Evolutionary conservation across 257 asterid species (phyloP).

Genomic region (Lithospermum erythrorhizon): DNA sequence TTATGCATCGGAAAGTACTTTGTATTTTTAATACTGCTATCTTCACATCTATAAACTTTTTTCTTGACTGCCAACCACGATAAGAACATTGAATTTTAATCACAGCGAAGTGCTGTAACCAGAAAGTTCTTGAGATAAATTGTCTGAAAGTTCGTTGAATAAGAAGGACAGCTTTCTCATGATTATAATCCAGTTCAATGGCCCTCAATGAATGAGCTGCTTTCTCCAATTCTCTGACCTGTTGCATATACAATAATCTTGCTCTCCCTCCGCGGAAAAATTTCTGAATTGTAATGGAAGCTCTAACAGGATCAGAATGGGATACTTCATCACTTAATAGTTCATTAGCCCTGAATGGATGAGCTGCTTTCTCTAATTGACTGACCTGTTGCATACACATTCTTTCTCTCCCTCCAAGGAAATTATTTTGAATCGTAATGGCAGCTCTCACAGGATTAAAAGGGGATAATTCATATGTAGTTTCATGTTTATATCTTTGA

Average conservation of each 20-base stretch:
- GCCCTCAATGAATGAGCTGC: conserved; percentile 15
- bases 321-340: conserved; percentile 10
- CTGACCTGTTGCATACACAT: conserved; percentile 23
- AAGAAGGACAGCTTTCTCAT: conserved; percentile 30
- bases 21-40: conserved; percentile 43
- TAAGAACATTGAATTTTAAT: conserved; percentile 58
- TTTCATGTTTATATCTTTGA: conserved; percentile 18
- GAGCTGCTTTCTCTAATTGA: conserved; percentile 50
- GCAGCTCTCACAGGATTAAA: conserved; percentile 22
- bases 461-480: conserved; percentile 11
- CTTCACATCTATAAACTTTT: conserved; percentile 31
- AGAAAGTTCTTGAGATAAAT: conserved; percentile 20
- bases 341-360: conserved; percentile 25
- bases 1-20: conserved; percentile 33
- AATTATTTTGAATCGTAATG: conserved; percentile 25
- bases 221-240: conserved; percentile 13
- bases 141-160: conserved; percentile 51
- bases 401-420: conserved; percentile 23
- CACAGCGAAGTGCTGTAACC: conserved; percentile 45
- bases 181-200: conserved; percentile 14
- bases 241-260: conserved; percentile 20
- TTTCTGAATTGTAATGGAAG: conserved; percentile 30
- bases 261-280: conserved; percentile 20
- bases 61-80: conserved; percentile 53
- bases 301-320: conserved; percentile 14